Conservation (phyloP, 2,329 filamentous ascomycete species). For the Ophiostoma pallidulum region DNA sequence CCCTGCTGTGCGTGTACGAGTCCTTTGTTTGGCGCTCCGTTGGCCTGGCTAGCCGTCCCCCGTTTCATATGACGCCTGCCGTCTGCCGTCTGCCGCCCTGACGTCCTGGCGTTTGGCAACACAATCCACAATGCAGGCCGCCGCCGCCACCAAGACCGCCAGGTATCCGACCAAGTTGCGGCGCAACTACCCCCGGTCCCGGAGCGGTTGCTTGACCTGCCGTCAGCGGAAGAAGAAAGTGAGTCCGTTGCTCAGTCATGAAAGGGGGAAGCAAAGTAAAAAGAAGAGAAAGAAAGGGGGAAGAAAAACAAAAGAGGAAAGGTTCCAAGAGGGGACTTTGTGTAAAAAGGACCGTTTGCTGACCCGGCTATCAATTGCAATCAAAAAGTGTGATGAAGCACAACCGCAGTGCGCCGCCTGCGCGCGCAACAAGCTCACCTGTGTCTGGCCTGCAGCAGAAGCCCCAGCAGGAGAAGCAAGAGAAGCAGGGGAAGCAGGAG, state of each 20-base stretch:
- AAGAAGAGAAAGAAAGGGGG: background rate
- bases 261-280: background rate
- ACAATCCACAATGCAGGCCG: background rate
- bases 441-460: constrained; percentile 11
- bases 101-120: too few relatives aligned
- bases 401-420: constrained; percentile 14
- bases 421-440: constrained; percentile 14
- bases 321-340: too few relatives aligned
- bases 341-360: too few relatives aligned
- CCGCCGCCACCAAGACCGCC: constrained; percentile 8
- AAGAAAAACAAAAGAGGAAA: background rate
- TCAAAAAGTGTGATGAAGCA: constrained; percentile 15
- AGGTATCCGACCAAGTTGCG: constrained; percentile 18
- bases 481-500: too few relatives aligned
- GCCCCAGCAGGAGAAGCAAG: background rate
- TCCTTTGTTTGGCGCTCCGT: too few relatives aligned
- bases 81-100: too few relatives aligned
- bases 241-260: background rate
- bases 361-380: background rate
- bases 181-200: constrained; percentile 16
- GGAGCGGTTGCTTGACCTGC: constrained; percentile 16
- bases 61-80: too few relatives aligned
- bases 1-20: too few relatives aligned
- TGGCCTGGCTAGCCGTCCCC: too few relatives aligned
- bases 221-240: constrained; percentile 18